phyloP scores from a whole-genome alignment of 2,329 filamentous ascomycete genomes.

The Xylariaceae sp. region DNA sequence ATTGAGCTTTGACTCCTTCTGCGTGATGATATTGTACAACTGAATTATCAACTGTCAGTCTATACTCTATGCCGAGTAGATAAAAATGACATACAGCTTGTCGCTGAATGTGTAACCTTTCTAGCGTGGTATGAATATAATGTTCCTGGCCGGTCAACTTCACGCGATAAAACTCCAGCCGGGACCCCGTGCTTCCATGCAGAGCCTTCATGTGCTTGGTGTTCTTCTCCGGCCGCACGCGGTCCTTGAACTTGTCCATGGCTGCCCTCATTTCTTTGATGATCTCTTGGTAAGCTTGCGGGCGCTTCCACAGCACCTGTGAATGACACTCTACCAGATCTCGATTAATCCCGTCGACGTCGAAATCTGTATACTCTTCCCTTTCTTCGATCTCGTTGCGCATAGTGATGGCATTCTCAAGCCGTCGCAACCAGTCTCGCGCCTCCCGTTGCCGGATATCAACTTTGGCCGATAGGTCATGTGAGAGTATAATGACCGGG shows the following conservation, averaged over 20 bases:
- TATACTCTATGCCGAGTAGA: neutral
- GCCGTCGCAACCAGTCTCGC: slow-evolving; percentile 65
- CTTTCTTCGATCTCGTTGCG: slow-evolving; percentile 64
- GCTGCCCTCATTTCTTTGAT: slow-evolving; percentile 55
- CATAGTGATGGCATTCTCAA: slow-evolving; percentile 68
- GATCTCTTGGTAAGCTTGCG: slow-evolving; percentile 66
- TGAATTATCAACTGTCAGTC: slow-evolving; percentile 38
- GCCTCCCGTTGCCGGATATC: slow-evolving; percentile 69
- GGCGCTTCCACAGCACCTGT: slow-evolving; percentile 68
- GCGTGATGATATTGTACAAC: slow-evolving; percentile 71
- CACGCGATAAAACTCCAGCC: slow-evolving; percentile 65
- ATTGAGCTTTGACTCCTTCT: slow-evolving; percentile 69
- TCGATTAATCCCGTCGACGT: slow-evolving; percentile 66
- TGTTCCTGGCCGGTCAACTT: slow-evolving; percentile 68
- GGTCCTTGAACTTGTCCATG: slow-evolving; percentile 52
- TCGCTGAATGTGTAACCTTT: slow-evolving; percentile 66
- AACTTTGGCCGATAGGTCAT: slow-evolving; percentile 62
- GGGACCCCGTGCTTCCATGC: slow-evolving; percentile 59
- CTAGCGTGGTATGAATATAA: slow-evolving; percentile 67
- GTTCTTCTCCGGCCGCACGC: slow-evolving; percentile 32
- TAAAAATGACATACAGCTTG: slow-evolving; percentile 56
- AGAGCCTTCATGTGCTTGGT: slow-evolving; percentile 40
- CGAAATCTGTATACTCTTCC: slow-evolving; percentile 61
- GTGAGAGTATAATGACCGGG: slow-evolving; percentile 63
- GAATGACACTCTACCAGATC: slow-evolving; percentile 70